Conservation (phyloP, 495 filamentous ascomycete genomes). For the Filosporella fistucella region DNA sequence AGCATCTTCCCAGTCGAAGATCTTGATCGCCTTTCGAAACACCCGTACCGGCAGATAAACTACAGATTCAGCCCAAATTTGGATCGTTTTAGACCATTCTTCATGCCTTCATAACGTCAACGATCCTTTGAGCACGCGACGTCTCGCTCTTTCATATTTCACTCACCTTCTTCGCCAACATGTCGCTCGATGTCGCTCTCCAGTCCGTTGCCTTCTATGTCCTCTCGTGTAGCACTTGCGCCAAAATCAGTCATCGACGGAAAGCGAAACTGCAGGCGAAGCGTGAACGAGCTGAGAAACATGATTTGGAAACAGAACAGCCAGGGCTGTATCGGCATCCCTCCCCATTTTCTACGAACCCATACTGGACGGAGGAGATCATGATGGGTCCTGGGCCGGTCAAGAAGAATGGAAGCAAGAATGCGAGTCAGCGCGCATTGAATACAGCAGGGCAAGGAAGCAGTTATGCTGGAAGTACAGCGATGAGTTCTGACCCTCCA, state of each 20-base stretch:
- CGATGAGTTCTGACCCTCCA: slow-evolving; percentile 17
- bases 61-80: background rate
- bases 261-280: slow-evolving; percentile 64
- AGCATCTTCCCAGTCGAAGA: slow-evolving; percentile 1
- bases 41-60: background rate
- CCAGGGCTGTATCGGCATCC: slow-evolving; percentile 74
- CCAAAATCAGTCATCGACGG: slow-evolving; percentile 54
- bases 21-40: slow-evolving; percentile 11
- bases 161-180: slow-evolving; percentile 21
- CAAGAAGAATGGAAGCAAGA: slow-evolving; percentile 50
- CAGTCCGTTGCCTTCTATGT: slow-evolving; percentile 89
- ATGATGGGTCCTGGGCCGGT: slow-evolving; percentile 69
- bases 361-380: slow-evolving; percentile 83
- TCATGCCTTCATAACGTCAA: slow-evolving; percentile 20
- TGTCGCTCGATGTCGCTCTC: slow-evolving; percentile 49
- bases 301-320: slow-evolving; percentile 56
- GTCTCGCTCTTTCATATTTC: background rate
- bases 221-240: slow-evolving; percentile 77
- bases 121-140: background rate
- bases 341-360: slow-evolving; percentile 76
- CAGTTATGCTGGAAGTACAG: slow-evolving; percentile 26
- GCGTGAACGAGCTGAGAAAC: slow-evolving; percentile 53
- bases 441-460: slow-evolving; percentile 27
- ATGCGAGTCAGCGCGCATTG: slow-evolving; percentile 45
- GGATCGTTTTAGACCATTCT: background rate